Evolutionary conservation across 148 eudicot genomes (phyloP).

Genomic region (Mesembryanthemum crystallinum): DNA sequence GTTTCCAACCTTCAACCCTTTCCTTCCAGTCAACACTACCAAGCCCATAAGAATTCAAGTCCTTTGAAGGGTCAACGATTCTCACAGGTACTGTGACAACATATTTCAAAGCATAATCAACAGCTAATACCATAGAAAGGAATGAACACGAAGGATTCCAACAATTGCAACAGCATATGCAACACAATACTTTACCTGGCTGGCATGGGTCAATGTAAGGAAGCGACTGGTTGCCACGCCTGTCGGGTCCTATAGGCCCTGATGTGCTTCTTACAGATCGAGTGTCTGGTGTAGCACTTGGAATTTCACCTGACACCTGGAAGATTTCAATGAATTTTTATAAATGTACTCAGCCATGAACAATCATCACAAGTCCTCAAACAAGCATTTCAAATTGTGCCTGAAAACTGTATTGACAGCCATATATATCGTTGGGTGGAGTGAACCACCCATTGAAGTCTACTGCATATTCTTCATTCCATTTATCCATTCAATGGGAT

Average conservation of each 20-base stretch:
- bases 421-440: neutral
- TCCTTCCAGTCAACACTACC: slow-evolving; percentile 98
- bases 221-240: slow-evolving; percentile 64
- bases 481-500: neutral
- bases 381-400: neutral
- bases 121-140: neutral
- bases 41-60: slow-evolving; percentile 88
- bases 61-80: slow-evolving; percentile 95
- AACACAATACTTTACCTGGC: slow-evolving; percentile 54
- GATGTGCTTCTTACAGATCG: slow-evolving; percentile 89
- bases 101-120: slow-evolving; percentile 20
- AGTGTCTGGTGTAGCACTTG: slow-evolving; percentile 74
- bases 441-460: neutral
- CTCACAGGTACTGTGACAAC: slow-evolving; percentile 76
- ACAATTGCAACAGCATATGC: neutral
- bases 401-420: neutral
- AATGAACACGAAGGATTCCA: neutral
- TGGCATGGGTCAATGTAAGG: slow-evolving; percentile 84
- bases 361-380: neutral
- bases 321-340: slow-evolving; percentile 7
- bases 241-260: slow-evolving; percentile 85
- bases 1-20: slow-evolving; percentile 97
- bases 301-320: slow-evolving; percentile 93
- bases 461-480: neutral
- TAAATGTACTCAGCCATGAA: neutral